Percentiles rank a stretch among this genome's conserved stretches.
These are phyloP conservation scores for Aleurites moluccanus DNA, from an alignment of 441 rosid genomes.

Conservation along the genomic window DNA sequence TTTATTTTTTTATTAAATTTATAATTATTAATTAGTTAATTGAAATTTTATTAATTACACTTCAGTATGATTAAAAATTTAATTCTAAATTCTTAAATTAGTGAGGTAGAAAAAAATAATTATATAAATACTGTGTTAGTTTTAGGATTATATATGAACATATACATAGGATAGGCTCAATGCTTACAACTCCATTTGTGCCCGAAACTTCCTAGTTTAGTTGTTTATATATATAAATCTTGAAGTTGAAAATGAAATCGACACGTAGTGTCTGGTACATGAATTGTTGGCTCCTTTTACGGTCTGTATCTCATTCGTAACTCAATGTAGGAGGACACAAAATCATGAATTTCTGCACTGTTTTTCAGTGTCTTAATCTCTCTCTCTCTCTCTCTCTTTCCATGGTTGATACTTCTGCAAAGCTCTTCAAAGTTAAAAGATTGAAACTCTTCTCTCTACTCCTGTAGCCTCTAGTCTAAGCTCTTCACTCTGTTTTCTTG, in stretches of 20 bases:
- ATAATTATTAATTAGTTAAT: too few species aligned
- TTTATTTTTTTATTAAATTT: too few species aligned
- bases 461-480: conserved; percentile 16
- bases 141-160: too few species aligned
- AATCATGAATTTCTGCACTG: conserved; percentile 5
- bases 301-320: not conserved
- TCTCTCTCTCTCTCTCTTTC: conserved; percentile 16
- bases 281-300: not conserved
- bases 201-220: not conserved
- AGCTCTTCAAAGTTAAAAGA: not conserved
- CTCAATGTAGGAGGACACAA: not conserved
- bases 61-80: too few species aligned
- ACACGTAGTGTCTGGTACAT: not conserved
- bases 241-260: not conserved
- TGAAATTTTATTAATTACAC: too few species aligned
- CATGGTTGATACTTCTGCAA: conserved; percentile 15
- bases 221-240: not conserved
- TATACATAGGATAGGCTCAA: too few species aligned
- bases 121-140: too few species aligned
- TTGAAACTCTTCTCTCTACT: conserved; percentile 16
- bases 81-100: too few species aligned
- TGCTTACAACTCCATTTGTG: not conserved
- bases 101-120: too few species aligned
- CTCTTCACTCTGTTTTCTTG: not conserved
- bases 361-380: not conserved